Base-by-base conservation (phyloP, 2,329 filamentous ascomycete genomes). In the Diaporthe sp. region DNA sequence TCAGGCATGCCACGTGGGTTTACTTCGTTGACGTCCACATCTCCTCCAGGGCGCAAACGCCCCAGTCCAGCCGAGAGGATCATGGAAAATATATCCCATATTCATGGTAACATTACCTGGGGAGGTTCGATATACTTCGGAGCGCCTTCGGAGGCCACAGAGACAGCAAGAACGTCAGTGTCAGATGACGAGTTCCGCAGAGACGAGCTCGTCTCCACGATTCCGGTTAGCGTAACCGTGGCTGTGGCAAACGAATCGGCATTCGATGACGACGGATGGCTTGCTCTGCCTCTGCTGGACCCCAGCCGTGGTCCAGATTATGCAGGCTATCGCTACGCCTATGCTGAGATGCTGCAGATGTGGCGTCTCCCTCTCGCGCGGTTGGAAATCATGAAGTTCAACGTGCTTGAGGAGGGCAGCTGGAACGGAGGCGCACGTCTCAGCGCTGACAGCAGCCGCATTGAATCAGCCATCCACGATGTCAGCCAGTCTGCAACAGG, bases 301-400 rank as follows among this genome's bases (percentile, higher is more conserved):
- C 83, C 87, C 6, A 84, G 80, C 39, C 86, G 85, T n/a, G 81
- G 83, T 7, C 80, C 84, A 4, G 80, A 88, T 27, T 91, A 91
- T 76, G 86, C 87, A n/a, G 86, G 85, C 78, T 94, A 93, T 78
- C 89, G 92, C 47, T 89, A 90, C 75, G 87, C 88, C 0, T 94
- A 94, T 78, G 91, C 92, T n/a, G 91, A 93, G 81, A 88, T 93
- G 82, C 85, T 94, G 4, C 91, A 92, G 77, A 89, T 91, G 82
- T 93, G 92, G 92, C 85, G 87, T 2, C 88, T 91, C 72, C 91
- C 91, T 0, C 82, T 93, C 6, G 87, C 90, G 42, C 86, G 91
- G 25, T 86, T 93, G 1, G 92, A 94, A 79, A 88, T 94, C 37
- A 86, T 93, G 82, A 93, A 94, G 79, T 93, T 93, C 79, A 93